Evolutionary conservation across 441 rosid species (phyloP), one percentile per base, ranked within the genome.

Genomic region (Codiaeum variegatum): DNA sequence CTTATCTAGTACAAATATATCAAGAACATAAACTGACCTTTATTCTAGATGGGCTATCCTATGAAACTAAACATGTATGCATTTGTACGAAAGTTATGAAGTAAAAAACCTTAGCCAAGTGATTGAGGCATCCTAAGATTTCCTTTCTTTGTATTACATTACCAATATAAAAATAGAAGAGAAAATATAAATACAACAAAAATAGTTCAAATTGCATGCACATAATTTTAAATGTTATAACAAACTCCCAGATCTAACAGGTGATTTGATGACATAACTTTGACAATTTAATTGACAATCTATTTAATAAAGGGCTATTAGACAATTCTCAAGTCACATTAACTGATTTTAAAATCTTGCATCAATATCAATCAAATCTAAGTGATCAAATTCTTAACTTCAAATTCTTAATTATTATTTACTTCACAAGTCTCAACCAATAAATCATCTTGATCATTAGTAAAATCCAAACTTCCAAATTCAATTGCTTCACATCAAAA

Each of bases 31-130:
- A 18, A 12, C 68, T 55, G 7, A 88, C 98, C 97, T 94, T 94
- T 42, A 92, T 86, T 70, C 98, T 98, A 62, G 97, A 91, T 13
- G 97, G 93, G 77, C 88, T 90, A 81, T 94, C 99, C 97, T n/a
- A 92, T 90, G 88, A 94, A 92, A 75, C 93, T 94, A 36, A 92
- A 96, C 70, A 91, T 94, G 85, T 91, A 94, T 1, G 97, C 91
- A 61, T 92, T 91, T 0, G 99, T 92, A 10, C 96, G 90, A 75
- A 94, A 94, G 78, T 98, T 87, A 58, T 91, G 98, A 75, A 94
- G 92, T 0, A 98, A 94, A 75, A 98, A 92, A 10, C 96, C 98
- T 81, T 92, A 94, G 32, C 97, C 97, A 9, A 96, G 93, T 70
- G 89, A 85, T 76, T 89, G 98, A 31, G 97, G 97, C 80, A 91